A percentile compares a stretch with the other conserved stretches of the same genome.
Conservation (phyloP, 2,329 filamentous ascomycete genomes). For the Colletotrichum sp. region DNA sequence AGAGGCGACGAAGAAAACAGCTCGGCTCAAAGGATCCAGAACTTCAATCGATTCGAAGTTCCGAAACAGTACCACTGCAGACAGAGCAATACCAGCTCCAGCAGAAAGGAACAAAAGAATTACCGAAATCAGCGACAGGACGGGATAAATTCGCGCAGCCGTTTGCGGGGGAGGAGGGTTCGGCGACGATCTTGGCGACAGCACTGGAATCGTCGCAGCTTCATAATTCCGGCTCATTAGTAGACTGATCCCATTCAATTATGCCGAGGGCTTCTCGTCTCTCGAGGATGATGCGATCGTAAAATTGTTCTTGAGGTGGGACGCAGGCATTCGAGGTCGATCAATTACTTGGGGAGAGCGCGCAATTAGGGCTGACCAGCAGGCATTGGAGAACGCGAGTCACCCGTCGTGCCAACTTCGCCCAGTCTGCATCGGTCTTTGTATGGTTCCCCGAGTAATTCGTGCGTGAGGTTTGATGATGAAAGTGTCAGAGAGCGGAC, state of each 20-base stretch:
- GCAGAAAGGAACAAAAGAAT: neutral
- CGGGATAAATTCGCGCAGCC: neutral
- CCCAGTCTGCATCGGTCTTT: neutral
- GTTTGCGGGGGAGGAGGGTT: neutral
- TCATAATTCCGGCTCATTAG: constrained; percentile 13
- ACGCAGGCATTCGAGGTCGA: neutral
- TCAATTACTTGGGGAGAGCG: neutral
- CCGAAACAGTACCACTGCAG: neutral
- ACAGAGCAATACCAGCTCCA: constrained; percentile 1
- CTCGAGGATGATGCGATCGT: neutral
- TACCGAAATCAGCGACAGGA: constrained; percentile 1
- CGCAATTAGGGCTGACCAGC: neutral
- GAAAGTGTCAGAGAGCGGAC: neutral
- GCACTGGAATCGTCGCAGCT: constrained; percentile 13
- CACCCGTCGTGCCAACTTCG: neutral
- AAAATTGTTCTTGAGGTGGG: neutral
- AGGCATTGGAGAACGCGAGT: neutral
- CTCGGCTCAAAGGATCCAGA: constrained; percentile 12
- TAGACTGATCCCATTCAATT: constrained; percentile 1
- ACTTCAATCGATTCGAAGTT: constrained; percentile 2
- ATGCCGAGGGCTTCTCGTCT: neutral
- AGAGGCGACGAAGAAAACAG: constrained; percentile 14
- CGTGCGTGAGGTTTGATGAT: neutral
- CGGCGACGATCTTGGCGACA: neutral
- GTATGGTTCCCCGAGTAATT: neutral